A percentile compares a stretch with the other conserved stretches of the same genome.
Evolutionary conservation across 192 early-diverging fungal genomes (phyloP).

Genomic region (Podila epigama): DNA sequence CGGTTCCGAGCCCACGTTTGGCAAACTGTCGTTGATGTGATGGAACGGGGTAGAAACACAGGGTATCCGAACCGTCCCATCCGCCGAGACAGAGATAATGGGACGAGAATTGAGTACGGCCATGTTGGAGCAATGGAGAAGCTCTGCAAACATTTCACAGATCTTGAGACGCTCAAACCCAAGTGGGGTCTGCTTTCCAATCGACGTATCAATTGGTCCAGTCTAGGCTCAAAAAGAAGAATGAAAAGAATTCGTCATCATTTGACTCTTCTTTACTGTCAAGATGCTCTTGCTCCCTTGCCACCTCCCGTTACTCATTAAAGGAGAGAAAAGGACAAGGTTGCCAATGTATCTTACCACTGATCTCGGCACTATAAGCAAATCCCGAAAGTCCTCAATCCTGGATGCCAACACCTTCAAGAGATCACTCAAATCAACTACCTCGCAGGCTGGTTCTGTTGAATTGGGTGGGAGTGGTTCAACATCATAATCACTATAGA

Average conservation of each 20-base stretch:
- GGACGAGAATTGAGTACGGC: conserved; percentile 67
- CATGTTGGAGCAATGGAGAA: conserved; percentile 93
- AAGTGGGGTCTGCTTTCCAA: conserved; percentile 81
- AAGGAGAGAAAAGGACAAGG: too few relatives aligned
- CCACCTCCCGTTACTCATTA: too few relatives aligned
- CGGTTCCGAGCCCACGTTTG: too few relatives aligned
- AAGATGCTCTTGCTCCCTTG: too few relatives aligned
- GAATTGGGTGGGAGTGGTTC: conserved; percentile 44
- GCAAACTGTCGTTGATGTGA: neutral
- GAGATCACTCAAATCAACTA: conserved; percentile 90
- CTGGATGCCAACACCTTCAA: conserved; percentile 83
- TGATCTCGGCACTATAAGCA: conserved; percentile 79
- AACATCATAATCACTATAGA: conserved; percentile 50
- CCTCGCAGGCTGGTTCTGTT: conserved; percentile 24
- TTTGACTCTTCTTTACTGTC: neutral
- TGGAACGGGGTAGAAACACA: conserved; percentile 1
- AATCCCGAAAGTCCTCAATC: conserved; percentile 77
- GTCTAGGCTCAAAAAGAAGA: conserved; percentile 24
- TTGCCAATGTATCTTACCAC: conserved; percentile 53
- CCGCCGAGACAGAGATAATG: conserved; percentile 35
- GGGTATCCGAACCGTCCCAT: conserved; percentile 39
- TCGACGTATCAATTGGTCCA: conserved; percentile 74
- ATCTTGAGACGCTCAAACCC: conserved; percentile 96
- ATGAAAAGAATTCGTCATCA: neutral
- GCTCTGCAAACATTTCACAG: conserved; percentile 98